These are phyloP conservation scores for Corynespora cassiicola DNA, from an alignment of 2,329 filamentous ascomycete genomes.

Conservation along the genomic window DNA sequence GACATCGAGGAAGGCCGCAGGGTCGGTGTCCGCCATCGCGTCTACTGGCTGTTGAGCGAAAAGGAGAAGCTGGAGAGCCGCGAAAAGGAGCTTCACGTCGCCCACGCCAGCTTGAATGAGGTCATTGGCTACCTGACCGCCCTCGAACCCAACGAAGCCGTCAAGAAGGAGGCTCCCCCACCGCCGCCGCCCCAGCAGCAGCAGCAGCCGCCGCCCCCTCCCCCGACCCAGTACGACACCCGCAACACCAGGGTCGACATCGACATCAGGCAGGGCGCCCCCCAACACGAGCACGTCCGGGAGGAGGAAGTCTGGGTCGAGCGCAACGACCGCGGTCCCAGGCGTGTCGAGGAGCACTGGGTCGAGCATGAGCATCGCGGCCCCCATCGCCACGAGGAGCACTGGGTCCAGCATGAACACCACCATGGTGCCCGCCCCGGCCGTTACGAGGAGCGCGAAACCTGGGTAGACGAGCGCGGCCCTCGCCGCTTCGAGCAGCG, in stretches of 20 bases:
- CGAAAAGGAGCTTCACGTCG: conserved; percentile 42
- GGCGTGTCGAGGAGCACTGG: conserved; percentile 18
- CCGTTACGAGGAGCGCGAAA: conserved; percentile 28
- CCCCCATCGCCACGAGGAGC: conserved; percentile 3
- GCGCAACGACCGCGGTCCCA: conserved; percentile 29
- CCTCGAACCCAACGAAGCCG: conserved; percentile 37
- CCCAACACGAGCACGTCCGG: no score
- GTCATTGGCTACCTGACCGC: conserved; percentile 43
- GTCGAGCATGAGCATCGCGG: conserved; percentile 19
- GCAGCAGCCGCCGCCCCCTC: no score
- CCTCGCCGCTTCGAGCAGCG: conserved; percentile 33
- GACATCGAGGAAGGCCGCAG: conserved; percentile 43
- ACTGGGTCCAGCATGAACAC: no score
- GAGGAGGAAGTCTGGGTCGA: conserved; percentile 22
- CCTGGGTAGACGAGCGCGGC: conserved; percentile 21
- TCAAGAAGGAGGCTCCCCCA: conserved; percentile 27
- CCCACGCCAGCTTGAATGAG: conserved; percentile 42
- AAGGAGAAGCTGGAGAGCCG: conserved; percentile 47
- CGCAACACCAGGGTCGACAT: conserved; percentile 29
- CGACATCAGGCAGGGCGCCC: conserved; percentile 36
- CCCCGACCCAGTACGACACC: conserved; percentile 3
- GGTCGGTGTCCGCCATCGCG: conserved; percentile 43
- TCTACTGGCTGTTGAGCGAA: conserved; percentile 48
- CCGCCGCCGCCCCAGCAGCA: no score
- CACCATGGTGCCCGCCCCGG: conserved; percentile 12